phyloP scores from a whole-genome alignment of 176 grass and related monocot species.

The Phragmites australis region DNA sequence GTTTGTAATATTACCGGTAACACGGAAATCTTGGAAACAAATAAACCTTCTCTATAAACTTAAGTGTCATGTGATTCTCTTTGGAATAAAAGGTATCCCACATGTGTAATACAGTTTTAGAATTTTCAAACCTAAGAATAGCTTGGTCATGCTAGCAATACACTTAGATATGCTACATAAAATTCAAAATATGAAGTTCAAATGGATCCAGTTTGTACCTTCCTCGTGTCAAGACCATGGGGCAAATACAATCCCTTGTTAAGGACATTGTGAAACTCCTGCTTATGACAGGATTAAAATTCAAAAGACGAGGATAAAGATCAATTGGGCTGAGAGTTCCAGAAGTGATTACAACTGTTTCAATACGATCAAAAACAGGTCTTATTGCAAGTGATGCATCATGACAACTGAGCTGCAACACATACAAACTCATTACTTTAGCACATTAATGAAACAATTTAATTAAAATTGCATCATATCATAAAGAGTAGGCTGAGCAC shows the following conservation, averaged over 20 bases:
- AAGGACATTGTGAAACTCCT: constrained; percentile 97
- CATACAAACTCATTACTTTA: constrained; percentile 42
- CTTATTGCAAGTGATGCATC: constrained; percentile 96
- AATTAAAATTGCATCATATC: not conserved
- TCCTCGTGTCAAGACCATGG: constrained; percentile 97
- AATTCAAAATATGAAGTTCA: not conserved
- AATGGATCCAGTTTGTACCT: constrained; percentile 49
- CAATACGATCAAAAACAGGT: constrained; percentile 88
- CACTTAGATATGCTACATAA: not conserved
- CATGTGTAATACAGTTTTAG: not conserved
- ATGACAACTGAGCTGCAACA: constrained; percentile 91
- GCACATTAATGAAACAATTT: not conserved
- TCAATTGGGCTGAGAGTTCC: constrained; percentile 95
- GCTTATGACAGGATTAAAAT: constrained; percentile 97
- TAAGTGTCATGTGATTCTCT: not conserved
- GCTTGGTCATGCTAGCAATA: not conserved
- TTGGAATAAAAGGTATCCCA: not conserved
- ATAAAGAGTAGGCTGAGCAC: constrained; percentile 36
- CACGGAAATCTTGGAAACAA: not conserved
- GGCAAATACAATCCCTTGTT: constrained; percentile 96
- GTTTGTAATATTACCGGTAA: not conserved
- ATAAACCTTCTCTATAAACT: not conserved
- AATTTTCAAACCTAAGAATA: constrained; percentile 4
- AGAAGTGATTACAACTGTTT: constrained; percentile 93
- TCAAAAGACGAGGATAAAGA: constrained; percentile 90